Evolutionary conservation across 768 basidiomycete species (phyloP), one percentile per base, ranked within the genome.

Genomic region (Leccinellum albellum): DNA sequence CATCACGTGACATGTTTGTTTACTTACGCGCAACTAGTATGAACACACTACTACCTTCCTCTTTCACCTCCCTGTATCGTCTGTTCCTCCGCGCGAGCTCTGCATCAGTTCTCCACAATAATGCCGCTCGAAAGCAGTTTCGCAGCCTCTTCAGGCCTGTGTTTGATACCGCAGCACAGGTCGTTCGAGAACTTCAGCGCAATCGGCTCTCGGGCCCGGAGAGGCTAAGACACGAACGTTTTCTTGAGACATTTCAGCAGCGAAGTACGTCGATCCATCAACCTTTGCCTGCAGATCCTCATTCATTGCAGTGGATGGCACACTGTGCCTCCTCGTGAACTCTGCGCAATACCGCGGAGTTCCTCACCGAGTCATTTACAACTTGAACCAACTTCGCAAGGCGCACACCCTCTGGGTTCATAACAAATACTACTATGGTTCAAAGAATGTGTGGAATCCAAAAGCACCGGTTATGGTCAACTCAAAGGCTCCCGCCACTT

Each of bases 261-360:
- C 79, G 83, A 64, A 77, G 88, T 86, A 29, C 51, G 73, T 68
- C 31, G 33, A 42, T 50, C 42, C 24, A n/a, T 29, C 0, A n/a
- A 31, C 50, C 7, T 6, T 53, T 15, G 20, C 40, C 35, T 35
- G 9, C 24, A 6, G 45, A 29, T 47, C 66, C 54, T 65, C 46
- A 63, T 55, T 57, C 61, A n/a, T 54, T 32, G 37, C 57, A 91
- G 89, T 88, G 70, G 88, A 91, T 64, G 79, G 77, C 57, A 89
- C 88, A 0, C 75, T 91, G 40, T 75, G 77, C 31, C 61, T 91
- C 9, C 67, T 91, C 47, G 78, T 82, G 70, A 81, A 76, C 26
- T 85, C 89, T n/a, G 79, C 82, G 4, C 75, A 76, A 56, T 79
- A 82, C 32, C 81, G 86, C 26, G 89, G 89, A 14, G 70, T 87